Conservation (phyloP, 805 yeast species). For the Wickerhamiella bombiphila region DNA sequence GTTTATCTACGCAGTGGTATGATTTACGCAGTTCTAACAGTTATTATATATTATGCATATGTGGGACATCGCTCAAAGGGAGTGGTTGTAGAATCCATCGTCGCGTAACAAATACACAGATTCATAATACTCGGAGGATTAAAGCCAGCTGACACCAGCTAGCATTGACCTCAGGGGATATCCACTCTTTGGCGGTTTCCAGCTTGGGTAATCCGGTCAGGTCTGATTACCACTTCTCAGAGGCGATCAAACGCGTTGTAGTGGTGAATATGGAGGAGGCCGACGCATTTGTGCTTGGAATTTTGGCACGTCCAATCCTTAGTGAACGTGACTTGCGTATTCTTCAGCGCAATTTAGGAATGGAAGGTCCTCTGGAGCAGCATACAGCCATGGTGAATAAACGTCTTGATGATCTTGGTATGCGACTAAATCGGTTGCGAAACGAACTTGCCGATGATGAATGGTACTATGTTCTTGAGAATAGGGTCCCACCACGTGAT, state of each 20-base stretch:
- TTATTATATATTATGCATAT: too few relatives aligned
- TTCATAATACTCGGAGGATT: too few relatives aligned
- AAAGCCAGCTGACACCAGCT: too few relatives aligned
- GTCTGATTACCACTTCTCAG: too few relatives aligned
- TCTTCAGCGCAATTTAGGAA: not conserved
- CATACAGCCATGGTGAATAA: conserved; percentile 2
- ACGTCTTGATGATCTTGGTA: conserved; percentile 6
- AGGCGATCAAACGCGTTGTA: too few relatives aligned
- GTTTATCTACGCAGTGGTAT: not conserved
- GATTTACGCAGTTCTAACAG: not conserved
- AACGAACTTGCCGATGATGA: conserved; percentile 9
- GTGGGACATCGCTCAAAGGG: too few relatives aligned
- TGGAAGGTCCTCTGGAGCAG: not conserved
- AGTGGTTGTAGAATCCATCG: too few relatives aligned
- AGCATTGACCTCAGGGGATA: too few relatives aligned
- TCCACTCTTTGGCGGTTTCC: too few relatives aligned
- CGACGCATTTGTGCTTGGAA: not conserved
- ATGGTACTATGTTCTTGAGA: conserved; percentile 4
- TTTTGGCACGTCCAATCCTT: not conserved
- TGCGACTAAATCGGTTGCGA: conserved; percentile 7
- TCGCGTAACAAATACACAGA: too few relatives aligned
- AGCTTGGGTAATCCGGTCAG: too few relatives aligned
- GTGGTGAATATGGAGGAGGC: too few relatives aligned
- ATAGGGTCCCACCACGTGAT: conserved; percentile 2
- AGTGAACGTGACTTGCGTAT: not conserved